Evolutionary conservation across 2,329 filamentous ascomycete genomes (phyloP).

Genomic region (Epicoccum nigrum): DNA sequence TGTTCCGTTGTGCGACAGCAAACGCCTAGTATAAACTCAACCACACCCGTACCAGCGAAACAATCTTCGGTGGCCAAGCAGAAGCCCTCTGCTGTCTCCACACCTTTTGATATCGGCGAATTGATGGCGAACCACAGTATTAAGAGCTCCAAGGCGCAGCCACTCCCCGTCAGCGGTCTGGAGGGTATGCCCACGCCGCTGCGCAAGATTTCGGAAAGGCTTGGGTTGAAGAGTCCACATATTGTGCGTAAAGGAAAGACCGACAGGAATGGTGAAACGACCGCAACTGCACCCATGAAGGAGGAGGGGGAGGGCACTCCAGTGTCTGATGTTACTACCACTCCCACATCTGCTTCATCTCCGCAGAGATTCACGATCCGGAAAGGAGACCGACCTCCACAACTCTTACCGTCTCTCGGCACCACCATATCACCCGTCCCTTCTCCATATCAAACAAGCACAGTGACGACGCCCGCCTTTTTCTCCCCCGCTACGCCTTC

Average conservation of each 20-base stretch:
- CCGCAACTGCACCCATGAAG: background rate
- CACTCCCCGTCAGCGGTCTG: background rate
- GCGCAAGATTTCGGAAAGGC: conserved; percentile 22
- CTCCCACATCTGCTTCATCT: background rate
- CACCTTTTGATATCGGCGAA: conserved; percentile 21
- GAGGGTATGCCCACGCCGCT: conserved; percentile 26
- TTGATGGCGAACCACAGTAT: conserved; percentile 20
- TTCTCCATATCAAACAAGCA: background rate
- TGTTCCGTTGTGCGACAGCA: background rate
- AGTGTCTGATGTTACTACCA: background rate
- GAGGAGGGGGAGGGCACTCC: background rate
- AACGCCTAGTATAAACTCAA: background rate
- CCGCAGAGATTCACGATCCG: too few relatives aligned
- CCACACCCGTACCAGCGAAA: background rate
- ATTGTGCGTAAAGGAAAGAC: background rate
- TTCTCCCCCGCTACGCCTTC: background rate
- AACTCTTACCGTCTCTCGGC: background rate
- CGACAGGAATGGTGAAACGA: background rate
- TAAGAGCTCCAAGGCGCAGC: background rate
- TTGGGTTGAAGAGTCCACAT: conserved; percentile 12
- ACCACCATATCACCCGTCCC: background rate
- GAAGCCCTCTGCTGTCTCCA: background rate
- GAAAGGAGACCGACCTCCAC: background rate
- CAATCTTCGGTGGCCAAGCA: background rate
- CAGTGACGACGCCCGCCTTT: background rate